Conservation (phyloP, 1,139 yeast genomes). For the Pichia sp. region DNA sequence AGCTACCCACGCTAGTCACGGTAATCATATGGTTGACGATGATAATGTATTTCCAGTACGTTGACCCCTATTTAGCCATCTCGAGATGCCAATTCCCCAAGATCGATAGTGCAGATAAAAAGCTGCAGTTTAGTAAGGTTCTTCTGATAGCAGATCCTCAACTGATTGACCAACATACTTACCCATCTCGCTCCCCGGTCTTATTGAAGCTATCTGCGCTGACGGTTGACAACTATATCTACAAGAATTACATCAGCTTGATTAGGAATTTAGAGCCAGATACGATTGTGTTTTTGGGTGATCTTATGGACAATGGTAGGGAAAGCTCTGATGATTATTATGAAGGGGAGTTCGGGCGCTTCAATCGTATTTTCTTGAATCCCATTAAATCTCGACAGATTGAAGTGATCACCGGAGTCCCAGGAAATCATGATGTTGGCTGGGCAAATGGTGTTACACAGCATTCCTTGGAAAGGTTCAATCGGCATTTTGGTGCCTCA, state of each 20-base stretch:
- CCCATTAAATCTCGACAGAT: conserved; percentile 12
- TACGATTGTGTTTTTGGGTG: conserved; percentile 45
- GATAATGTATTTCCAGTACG: conserved; percentile 12
- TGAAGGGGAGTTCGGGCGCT: conserved; percentile 32
- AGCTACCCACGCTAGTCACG: no score
- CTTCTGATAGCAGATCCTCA: conserved; percentile 62
- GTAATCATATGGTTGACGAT: no score
- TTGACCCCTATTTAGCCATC: conserved; percentile 12
- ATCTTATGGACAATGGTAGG: conserved; percentile 48
- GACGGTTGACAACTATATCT: conserved; percentile 43
- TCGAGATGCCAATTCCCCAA: conserved; percentile 13
- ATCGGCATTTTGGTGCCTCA: conserved; percentile 34
- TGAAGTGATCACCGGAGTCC: conserved; percentile 31
- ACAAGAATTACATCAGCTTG: conserved; percentile 38
- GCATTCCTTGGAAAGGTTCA: conserved; percentile 34
- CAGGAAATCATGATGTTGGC: conserved; percentile 57
- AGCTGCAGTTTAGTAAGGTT: conserved; percentile 12
- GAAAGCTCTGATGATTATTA: conserved; percentile 36
- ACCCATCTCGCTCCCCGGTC: conserved; percentile 38
- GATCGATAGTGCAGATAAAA: background rate
- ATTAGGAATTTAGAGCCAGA: conserved; percentile 36
- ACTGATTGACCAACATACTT: conserved; percentile 70
- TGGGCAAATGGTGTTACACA: conserved; percentile 41
- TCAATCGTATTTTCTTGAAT: conserved; percentile 32
- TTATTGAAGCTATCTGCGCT: conserved; percentile 38